Evolutionary conservation across 371 early-diverging fungal genomes (phyloP).

Genomic region (Syncephalis fuscata): DNA sequence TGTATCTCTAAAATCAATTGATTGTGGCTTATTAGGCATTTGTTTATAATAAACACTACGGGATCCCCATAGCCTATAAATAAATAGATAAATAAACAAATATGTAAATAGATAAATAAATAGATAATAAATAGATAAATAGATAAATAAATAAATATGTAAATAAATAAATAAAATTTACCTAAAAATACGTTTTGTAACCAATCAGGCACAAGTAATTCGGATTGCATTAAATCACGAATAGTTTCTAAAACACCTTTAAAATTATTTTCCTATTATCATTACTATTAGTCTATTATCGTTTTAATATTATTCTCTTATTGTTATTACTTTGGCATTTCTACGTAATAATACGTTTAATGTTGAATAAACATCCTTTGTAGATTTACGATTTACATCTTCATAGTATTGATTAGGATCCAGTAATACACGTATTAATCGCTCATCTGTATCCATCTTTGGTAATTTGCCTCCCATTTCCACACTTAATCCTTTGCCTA

Average conservation of each 20-base stretch:
- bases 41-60: constrained; percentile 45
- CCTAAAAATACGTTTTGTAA: constrained; percentile 59
- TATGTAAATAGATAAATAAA: too few species aligned
- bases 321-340: constrained; percentile 27
- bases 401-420: constrained; percentile 76
- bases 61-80: constrained; percentile 80
- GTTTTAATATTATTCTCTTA: neutral
- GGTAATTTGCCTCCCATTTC: constrained; percentile 19
- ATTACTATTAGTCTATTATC: neutral
- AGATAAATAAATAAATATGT: too few species aligned
- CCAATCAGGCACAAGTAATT: constrained; percentile 74
- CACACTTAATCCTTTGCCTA: constrained; percentile 30
- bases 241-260: constrained; percentile 79
- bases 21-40: constrained; percentile 24
- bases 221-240: constrained; percentile 67
- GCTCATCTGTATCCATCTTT: constrained; percentile 24
- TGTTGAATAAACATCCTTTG: constrained; percentile 44
- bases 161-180: too few species aligned
- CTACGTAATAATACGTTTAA: constrained; percentile 85
- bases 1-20: constrained; percentile 69
- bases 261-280: constrained; percentile 67
- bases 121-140: too few species aligned
- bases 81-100: too few species aligned
- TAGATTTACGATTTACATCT: constrained; percentile 17
- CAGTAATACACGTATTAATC: constrained; percentile 61